phyloP scores from a whole-genome alignment of 225 moss, liverwort and hornwort species.

The Pleurozium schreberi region DNA sequence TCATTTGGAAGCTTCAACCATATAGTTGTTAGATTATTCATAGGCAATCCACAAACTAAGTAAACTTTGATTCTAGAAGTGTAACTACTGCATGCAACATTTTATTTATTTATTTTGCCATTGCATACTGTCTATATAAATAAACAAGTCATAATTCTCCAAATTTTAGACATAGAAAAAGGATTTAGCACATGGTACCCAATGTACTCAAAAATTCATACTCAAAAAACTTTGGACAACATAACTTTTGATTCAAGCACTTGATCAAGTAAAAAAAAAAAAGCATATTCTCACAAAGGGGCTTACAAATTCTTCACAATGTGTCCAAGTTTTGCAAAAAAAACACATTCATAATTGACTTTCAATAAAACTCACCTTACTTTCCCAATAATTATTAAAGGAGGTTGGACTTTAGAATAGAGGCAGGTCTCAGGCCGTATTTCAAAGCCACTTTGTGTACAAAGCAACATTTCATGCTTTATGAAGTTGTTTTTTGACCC shows the following conservation, averaged over 20 bases:
- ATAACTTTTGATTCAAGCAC: background rate
- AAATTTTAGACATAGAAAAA: background rate
- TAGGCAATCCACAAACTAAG: background rate
- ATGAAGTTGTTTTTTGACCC: too few relatives aligned
- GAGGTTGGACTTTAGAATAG: too few relatives aligned
- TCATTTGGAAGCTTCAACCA: background rate
- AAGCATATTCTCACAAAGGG: background rate
- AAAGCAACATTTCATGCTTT: too few relatives aligned
- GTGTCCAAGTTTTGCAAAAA: background rate
- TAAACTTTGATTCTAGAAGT: background rate
- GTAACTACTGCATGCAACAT: background rate
- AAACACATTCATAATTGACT: background rate
- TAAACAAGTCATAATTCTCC: background rate
- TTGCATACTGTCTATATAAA: background rate
- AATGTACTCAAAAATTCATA: background rate
- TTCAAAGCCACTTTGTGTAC: too few relatives aligned
- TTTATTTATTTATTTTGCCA: background rate
- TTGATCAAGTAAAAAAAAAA: background rate
- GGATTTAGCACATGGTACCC: background rate
- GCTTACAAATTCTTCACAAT: background rate
- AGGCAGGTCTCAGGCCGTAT: too few relatives aligned
- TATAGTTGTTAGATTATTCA: background rate
- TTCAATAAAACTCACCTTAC: background rate
- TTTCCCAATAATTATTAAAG: background rate
- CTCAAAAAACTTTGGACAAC: background rate